Percentiles rank a stretch among this genome's conserved stretches.
Evolutionary conservation across 179 eudicot species (phyloP).

Genomic region (Nepenthes alata): DNA sequence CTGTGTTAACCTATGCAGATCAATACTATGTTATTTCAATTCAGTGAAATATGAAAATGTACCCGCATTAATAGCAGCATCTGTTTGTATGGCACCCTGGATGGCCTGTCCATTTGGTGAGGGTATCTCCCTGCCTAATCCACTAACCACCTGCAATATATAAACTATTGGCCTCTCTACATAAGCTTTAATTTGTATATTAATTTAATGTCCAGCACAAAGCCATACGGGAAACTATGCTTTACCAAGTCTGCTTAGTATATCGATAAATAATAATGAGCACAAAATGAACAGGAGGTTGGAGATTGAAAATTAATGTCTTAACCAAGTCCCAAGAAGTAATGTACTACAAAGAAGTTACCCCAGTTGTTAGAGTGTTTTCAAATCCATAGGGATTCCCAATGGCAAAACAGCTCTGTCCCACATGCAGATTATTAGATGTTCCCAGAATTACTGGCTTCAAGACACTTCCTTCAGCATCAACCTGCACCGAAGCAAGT

Average conservation of each 20-base stretch:
- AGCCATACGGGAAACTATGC: not conserved
- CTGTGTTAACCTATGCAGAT: too few species aligned
- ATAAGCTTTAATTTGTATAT: not conserved
- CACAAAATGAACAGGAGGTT: not conserved
- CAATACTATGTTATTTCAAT: too few species aligned
- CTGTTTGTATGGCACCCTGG: constrained; percentile 93
- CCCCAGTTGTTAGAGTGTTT: constrained; percentile 92
- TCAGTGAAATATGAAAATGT: not conserved
- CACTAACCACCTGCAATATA: constrained; percentile 71
- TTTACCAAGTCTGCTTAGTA: not conserved
- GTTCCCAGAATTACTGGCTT: constrained; percentile 67
- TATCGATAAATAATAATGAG: not conserved
- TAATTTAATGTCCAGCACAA: not conserved
- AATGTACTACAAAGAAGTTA: constrained; percentile 16
- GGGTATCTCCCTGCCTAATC: constrained; percentile 90
- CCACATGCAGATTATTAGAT: constrained; percentile 53
- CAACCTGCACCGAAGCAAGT: constrained; percentile 35
- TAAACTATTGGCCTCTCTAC: not conserved
- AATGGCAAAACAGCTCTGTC: constrained; percentile 89
- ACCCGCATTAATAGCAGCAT: constrained; percentile 95
- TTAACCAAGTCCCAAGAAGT: not conserved
- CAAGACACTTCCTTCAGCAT: constrained; percentile 42
- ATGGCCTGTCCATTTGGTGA: constrained; percentile 92
- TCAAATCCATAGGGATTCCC: constrained; percentile 94
- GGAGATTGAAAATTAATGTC: not conserved